These are phyloP conservation scores for Sugiyamaella marilandica DNA, from an alignment of 805 yeast species.

Conservation along the genomic window DNA sequence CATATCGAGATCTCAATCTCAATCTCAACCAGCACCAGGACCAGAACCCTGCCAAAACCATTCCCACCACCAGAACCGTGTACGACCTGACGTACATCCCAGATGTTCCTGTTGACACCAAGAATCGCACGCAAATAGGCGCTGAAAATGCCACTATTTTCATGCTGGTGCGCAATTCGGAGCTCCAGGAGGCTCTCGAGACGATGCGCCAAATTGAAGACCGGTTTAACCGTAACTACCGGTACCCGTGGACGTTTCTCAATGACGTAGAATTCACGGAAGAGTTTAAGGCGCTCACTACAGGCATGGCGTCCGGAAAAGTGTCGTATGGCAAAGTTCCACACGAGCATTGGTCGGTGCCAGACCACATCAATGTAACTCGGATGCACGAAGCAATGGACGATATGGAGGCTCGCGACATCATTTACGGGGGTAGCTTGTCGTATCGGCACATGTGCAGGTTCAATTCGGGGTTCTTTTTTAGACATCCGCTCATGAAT, in stretches of 20 bases:
- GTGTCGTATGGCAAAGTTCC: conserved; percentile 78
- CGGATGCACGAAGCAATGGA: conserved; percentile 45
- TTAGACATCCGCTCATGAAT: conserved; percentile 63
- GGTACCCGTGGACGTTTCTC: conserved; percentile 93
- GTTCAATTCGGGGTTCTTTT: conserved; percentile 88
- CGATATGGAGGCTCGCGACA: conserved; percentile 40
- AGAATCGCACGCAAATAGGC: conserved; percentile 40
- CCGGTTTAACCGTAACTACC: conserved; percentile 72
- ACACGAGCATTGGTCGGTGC: conserved; percentile 78
- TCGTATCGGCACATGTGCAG: conserved; percentile 93
- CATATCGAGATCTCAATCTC: too few species aligned
- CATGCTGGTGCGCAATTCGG: conserved; percentile 83
- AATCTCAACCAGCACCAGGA: too few species aligned
- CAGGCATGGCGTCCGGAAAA: conserved; percentile 66
- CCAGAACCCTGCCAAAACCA: neutral
- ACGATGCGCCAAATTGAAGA: conserved; percentile 88
- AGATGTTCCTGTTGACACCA: conserved; percentile 13
- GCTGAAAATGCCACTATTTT: conserved; percentile 78
- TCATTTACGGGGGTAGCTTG: conserved; percentile 59
- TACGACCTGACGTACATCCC: conserved; percentile 19
- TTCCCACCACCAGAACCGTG: neutral
- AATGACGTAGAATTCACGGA: conserved; percentile 83
- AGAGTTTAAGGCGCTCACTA: conserved; percentile 67
- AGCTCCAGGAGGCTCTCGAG: conserved; percentile 63
- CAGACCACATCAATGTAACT: conserved; percentile 61